Base-by-base conservation (phyloP, 495 filamentous ascomycete species). In the Aspergillus saccharolyticus region DNA sequence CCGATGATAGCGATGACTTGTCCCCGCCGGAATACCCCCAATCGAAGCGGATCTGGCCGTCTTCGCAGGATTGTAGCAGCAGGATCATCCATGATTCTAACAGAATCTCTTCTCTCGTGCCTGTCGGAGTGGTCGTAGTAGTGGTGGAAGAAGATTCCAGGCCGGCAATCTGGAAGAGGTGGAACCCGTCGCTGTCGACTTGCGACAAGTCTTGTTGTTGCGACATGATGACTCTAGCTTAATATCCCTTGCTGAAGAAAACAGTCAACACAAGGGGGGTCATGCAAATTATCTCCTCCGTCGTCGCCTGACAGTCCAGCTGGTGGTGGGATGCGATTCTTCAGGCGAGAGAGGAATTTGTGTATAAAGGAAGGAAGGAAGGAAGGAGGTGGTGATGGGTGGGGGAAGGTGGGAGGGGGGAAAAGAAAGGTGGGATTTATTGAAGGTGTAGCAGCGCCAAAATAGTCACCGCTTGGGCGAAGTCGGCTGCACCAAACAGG, bases 61-160 rank as follows among this genome's bases (percentile, higher is more conserved):
- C 72, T 66, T 79, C 76, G 8, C 58, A 61, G 2, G 69, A 72
- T 6, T 64, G 64, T 57, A 77, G 46, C 18, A 79, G 70, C 28
- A 72, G 65, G 18, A 78, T 63, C 5, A 76, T 63, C 77, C 77
- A 79, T n/a, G 77, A 70, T 16, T 74, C 39, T 1, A 79, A 63
- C 42, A 78, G 21, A 10, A 73, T 33, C n/a, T 76, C 72, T 19
- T 77, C 72, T 20, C 52, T 71, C 65, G 74, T 66, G 51, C 67
- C 62, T 5, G 68, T 72, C 16, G 55, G 51, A 28, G 52, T 59
- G 10, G 45, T 39, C 1, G 16, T 39, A 8, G 60, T 21, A n/a
- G 67, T 55, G 18, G 25, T 28, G 25, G 25, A 28, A 9, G 25
- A 9, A 28, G 66, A 52, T 16, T 55, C 50, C 51, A 74, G 60